These are phyloP conservation scores for Kalaharituber pfeilii DNA, from an alignment of 2,329 filamentous ascomycete genomes.

Conservation along the genomic window DNA sequence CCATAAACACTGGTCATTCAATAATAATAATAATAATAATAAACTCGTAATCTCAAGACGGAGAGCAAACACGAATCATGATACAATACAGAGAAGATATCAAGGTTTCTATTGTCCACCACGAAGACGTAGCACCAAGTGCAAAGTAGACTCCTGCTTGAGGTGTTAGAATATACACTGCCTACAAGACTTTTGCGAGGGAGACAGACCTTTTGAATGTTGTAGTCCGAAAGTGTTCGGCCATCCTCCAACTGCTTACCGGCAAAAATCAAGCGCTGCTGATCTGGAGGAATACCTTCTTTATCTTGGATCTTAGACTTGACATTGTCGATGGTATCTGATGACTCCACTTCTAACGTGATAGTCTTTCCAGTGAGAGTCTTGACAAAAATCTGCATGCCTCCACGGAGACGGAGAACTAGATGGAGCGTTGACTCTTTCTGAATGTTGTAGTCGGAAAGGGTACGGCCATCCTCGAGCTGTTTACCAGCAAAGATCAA, in stretches of 20 bases:
- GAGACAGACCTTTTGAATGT: slow-evolving; percentile 60
- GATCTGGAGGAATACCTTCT: slow-evolving; percentile 56
- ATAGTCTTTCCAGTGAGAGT: slow-evolving; percentile 60
- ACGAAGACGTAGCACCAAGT: slow-evolving; percentile 93
- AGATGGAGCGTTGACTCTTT: slow-evolving; percentile 71
- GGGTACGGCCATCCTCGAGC: slow-evolving; percentile 75
- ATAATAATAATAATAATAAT: too few relatives aligned
- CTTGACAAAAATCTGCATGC: slow-evolving; percentile 76
- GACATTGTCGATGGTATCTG: slow-evolving; percentile 53
- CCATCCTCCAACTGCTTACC: slow-evolving; percentile 74
- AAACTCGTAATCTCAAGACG: too few relatives aligned
- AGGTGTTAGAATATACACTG: slow-evolving; percentile 65
- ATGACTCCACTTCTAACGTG: slow-evolving; percentile 49
- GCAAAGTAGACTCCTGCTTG: slow-evolving; percentile 97
- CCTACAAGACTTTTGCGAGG: background rate
- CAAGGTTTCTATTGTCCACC: slow-evolving; percentile 98
- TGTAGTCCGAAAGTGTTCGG: slow-evolving; percentile 82
- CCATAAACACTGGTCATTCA: too few relatives aligned
- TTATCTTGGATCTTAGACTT: slow-evolving; percentile 66
- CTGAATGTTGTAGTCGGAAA: slow-evolving; percentile 94
- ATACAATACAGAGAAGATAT: too few relatives aligned
- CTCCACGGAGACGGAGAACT: slow-evolving; percentile 64
- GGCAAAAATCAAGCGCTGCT: slow-evolving; percentile 53
- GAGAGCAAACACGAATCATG: too few relatives aligned
- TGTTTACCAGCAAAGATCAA: slow-evolving; percentile 81